A percentile compares a stretch with the other conserved stretches of the same genome.
phyloP scores from a whole-genome alignment of 805 yeast genomes.

The Yamadazyma phyllophila region DNA sequence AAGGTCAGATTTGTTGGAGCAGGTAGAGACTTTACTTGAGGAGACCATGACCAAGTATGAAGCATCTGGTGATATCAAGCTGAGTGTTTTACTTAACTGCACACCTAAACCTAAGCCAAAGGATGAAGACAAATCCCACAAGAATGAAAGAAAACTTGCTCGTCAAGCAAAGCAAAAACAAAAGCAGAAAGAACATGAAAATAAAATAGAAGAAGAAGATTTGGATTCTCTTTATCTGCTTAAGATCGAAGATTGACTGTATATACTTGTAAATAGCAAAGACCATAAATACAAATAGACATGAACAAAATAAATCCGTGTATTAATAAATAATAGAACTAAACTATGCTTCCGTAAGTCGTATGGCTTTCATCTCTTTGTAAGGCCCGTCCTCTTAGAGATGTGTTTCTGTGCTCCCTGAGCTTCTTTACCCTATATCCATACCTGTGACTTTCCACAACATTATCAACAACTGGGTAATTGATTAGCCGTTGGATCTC shows the following conservation, averaged over 20 bases:
- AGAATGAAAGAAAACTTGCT: conserved; percentile 16
- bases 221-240: conserved; percentile 40
- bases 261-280: conserved; percentile 8
- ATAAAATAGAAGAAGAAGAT: conserved; percentile 26
- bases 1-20: conserved; percentile 28
- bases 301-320: not conserved
- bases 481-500: conserved; percentile 36
- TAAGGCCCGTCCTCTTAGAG: conserved; percentile 10
- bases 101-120: conserved; percentile 14
- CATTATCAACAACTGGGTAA: conserved; percentile 45
- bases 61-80: conserved; percentile 25
- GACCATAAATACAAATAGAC: not conserved
- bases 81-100: conserved; percentile 23
- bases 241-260: conserved; percentile 34
- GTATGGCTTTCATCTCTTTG: conserved; percentile 3
- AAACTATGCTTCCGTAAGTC: conserved; percentile 30
- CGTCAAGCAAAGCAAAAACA: conserved; percentile 16
- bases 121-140: conserved; percentile 2
- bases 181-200: conserved; percentile 8
- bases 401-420: conserved; percentile 18
- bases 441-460: conserved; percentile 37
- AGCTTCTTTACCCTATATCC: conserved; percentile 42
- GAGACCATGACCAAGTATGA: conserved; percentile 30
- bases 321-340: conserved; percentile 1
- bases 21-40: conserved; percentile 24